Evolutionary conservation across 805 yeast species (phyloP).

Genomic region (Blastobotrys robertii): DNA sequence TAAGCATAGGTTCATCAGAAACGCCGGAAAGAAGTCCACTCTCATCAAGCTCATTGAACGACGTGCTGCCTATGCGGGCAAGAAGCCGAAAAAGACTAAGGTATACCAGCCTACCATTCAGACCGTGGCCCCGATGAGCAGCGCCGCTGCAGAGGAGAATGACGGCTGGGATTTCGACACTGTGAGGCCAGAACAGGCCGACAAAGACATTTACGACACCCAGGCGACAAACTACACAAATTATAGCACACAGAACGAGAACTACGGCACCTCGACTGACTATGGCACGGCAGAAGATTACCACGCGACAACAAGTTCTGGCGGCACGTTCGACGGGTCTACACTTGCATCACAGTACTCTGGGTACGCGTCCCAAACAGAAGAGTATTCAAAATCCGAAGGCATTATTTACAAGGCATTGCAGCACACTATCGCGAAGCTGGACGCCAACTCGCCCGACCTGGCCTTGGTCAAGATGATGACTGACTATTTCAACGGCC

Average conservation of each 20-base stretch:
- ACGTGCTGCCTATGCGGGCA: conserved; percentile 2
- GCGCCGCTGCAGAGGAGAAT: conserved; percentile 13
- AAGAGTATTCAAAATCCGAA: not conserved
- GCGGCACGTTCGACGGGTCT: conserved; percentile 1
- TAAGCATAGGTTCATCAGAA: conserved; percentile 50
- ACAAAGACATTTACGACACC: not conserved
- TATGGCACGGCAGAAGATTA: not conserved
- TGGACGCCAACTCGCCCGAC: conserved; percentile 5
- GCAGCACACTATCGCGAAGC: conserved; percentile 7
- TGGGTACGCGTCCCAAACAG: conserved; percentile 1
- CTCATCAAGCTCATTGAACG: conserved; percentile 31
- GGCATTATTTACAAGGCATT: conserved; percentile 4
- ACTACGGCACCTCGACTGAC: not conserved
- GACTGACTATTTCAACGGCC: conserved; percentile 1
- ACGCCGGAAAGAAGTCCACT: conserved; percentile 30
- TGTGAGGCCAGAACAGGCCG: conserved; percentile 17
- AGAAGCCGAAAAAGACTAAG: conserved; percentile 5
- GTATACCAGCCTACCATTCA: conserved; percentile 12
- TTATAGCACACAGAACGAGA: not conserved
- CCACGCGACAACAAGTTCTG: too few species aligned
- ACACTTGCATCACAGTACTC: not conserved
- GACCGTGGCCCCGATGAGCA: conserved; percentile 3
- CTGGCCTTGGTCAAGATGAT: conserved; percentile 1
- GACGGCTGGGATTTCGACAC: conserved; percentile 33
- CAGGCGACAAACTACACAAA: not conserved